Conservation (phyloP, 2,329 filamentous ascomycete genomes). For the Exophiala bonariae region DNA sequence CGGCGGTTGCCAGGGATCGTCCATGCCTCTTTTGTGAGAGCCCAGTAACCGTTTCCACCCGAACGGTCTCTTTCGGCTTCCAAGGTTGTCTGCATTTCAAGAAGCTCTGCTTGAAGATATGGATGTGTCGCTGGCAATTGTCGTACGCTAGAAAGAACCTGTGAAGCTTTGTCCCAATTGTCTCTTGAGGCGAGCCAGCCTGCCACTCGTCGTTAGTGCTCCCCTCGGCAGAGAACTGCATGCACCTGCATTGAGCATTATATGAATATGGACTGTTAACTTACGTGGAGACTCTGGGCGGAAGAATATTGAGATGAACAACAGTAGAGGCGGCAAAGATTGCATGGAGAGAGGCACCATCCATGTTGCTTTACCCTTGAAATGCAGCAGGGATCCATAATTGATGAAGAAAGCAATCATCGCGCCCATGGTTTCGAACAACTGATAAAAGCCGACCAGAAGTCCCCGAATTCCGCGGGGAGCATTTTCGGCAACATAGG, state of each 20-base stretch:
- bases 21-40: too few relatives aligned
- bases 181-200: slow-evolving; percentile 69
- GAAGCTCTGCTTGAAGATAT: too few relatives aligned
- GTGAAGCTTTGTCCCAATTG: slow-evolving; percentile 64
- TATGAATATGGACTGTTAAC: too few relatives aligned
- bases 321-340: slow-evolving; percentile 60
- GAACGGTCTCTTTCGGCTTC: too few relatives aligned
- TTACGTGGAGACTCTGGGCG: slow-evolving; percentile 67
- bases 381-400: slow-evolving; percentile 51
- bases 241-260: too few relatives aligned
- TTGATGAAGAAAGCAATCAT: slow-evolving; percentile 55
- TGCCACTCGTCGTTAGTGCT: too few relatives aligned
- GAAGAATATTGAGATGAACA: slow-evolving; percentile 61
- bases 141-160: slow-evolving; percentile 59
- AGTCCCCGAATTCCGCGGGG: slow-evolving; percentile 61
- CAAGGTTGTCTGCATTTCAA: too few relatives aligned
- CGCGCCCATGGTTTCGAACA: slow-evolving; percentile 52
- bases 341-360: slow-evolving; percentile 66
- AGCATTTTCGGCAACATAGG: slow-evolving; percentile 62
- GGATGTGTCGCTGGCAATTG: too few relatives aligned
- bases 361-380: slow-evolving; percentile 52
- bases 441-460: slow-evolving; percentile 61
- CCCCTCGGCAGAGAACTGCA: too few relatives aligned
- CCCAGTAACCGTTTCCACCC: too few relatives aligned
- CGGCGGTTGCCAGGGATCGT: slow-evolving; percentile 55